Conservation (phyloP, 163 green algal genomes). For the Chlamydomonas reinhardtii region DNA sequence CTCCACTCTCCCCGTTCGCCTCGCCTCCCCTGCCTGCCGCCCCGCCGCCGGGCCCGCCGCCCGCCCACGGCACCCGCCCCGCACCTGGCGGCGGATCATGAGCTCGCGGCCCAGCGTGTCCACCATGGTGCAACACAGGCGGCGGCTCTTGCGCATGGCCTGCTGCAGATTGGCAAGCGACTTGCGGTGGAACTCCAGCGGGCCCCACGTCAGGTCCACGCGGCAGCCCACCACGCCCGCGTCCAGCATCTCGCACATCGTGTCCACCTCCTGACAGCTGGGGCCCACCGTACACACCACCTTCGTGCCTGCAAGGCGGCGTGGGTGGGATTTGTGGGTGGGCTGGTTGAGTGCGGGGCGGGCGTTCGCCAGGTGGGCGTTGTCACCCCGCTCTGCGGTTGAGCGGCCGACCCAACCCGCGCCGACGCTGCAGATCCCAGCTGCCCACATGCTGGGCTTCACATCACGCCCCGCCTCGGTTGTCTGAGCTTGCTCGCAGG, state of each 20-base stretch:
- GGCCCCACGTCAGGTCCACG: conserved; percentile 76
- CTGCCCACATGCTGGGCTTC: no score
- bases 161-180: conserved; percentile 82
- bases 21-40: no score
- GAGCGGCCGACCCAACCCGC: no score
- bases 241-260: conserved; percentile 79
- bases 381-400: no score
- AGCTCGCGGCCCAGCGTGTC: conserved; percentile 91
- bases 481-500: no score
- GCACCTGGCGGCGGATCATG: conserved; percentile 65
- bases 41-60: no score
- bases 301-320: conserved; percentile 47
- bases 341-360: neutral
- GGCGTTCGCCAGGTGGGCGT: no score
- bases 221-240: conserved; percentile 51
- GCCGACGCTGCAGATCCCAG: no score
- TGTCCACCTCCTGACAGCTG: conserved; percentile 85
- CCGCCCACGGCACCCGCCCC: neutral
- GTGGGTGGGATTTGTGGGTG: neutral
- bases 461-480: no score
- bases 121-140: conserved; percentile 86
- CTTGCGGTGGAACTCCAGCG: conserved; percentile 82
- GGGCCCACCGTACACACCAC: conserved; percentile 91
- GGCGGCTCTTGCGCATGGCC: conserved; percentile 76
- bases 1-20: no score